phyloP scores from a whole-genome alignment of 169 alveolate species.

The Plasmodium vinckei region DNA sequence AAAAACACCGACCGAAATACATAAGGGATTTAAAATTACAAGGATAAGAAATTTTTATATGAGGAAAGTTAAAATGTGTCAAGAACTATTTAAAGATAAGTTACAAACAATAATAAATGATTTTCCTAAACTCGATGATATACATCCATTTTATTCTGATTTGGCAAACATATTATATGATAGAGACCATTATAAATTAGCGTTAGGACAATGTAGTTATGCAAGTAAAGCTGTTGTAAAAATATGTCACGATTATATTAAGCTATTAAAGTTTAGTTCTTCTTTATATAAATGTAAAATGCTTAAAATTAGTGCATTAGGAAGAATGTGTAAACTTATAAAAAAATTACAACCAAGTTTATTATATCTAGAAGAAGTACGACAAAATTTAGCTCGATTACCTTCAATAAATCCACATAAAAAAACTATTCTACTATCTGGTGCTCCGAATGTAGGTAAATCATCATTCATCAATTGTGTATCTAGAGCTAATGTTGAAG shows the following conservation, averaged over 20 bases:
- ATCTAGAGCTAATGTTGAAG: conserved; percentile 98
- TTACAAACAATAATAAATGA: conserved; percentile 93
- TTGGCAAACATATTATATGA: conserved; percentile 98
- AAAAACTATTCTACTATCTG: conserved; percentile 95
- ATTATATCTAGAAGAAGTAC: conserved; percentile 97
- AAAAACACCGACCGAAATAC: conserved; percentile 99
- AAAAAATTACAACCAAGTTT: conserved; percentile 95
- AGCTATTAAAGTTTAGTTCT: conserved; percentile 96
- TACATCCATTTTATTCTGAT: conserved; percentile 99
- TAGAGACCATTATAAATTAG: conserved; percentile 99
- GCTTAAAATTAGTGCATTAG: conserved; percentile 98
- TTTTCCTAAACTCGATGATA: conserved; percentile 98
- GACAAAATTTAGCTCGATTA: conserved; percentile 97
- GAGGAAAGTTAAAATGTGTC: conserved; percentile 98
- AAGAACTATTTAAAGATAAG: conserved; percentile 95
- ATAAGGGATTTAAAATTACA: conserved; percentile 97
- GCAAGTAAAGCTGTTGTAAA: conserved; percentile 94
- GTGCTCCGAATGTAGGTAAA: conserved; percentile 99
- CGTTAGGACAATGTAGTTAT: conserved; percentile 97
- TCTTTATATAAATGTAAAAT: conserved; percentile 97
- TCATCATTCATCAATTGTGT: conserved; percentile 96
- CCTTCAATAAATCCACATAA: conserved; percentile 97
- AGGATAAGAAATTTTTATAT: conserved; percentile 98
- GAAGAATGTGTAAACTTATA: conserved; percentile 97
- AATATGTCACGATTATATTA: conserved; percentile 97